A percentile compares a stretch with the other conserved stretches of the same genome.
These are phyloP conservation scores for Gloeophyllum trabeum DNA, from an alignment of 768 basidiomycete species.

Conservation along the genomic window DNA sequence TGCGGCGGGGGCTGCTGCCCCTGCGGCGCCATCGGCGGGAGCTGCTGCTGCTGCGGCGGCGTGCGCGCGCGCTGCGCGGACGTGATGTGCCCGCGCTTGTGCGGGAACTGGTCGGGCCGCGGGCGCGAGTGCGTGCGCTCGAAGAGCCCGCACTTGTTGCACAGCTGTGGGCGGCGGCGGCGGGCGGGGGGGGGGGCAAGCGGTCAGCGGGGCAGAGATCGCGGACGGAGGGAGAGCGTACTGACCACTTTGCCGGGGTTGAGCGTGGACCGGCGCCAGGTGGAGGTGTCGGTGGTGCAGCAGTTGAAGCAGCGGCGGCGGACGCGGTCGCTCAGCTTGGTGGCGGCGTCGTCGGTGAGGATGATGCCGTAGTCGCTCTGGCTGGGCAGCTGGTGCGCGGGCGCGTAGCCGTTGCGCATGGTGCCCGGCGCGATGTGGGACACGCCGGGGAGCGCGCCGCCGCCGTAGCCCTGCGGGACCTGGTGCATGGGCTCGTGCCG, in stretches of 20 bases:
- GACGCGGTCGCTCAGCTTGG: conserved; percentile 69
- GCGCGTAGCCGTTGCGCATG: conserved; percentile 6
- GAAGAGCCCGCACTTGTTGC: conserved; percentile 67
- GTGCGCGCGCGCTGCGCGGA: no score
- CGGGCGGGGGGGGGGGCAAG: no score
- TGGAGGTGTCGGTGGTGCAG: conserved; percentile 75
- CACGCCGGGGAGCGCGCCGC: conserved; percentile 1
- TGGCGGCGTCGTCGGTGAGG: conserved; percentile 71
- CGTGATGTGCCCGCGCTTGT: conserved; percentile 63
- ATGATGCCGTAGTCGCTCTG: conserved; percentile 27
- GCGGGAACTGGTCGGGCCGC: conserved; percentile 72
- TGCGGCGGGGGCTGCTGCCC: conserved; percentile 18
- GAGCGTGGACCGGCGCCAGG: conserved; percentile 69
- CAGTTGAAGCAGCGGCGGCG: conserved; percentile 76
- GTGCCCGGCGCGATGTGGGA: conserved; percentile 8
- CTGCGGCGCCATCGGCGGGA: conserved; percentile 28
- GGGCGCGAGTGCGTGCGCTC: conserved; percentile 74
- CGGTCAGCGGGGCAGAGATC: conserved; percentile 5
- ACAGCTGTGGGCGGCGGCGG: no score
- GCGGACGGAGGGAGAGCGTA: conserved; percentile 4
- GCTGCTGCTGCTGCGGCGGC: conserved; percentile 19
- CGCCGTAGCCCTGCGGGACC: neutral
- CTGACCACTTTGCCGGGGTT: conserved; percentile 70
- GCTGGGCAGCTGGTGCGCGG: conserved; percentile 24
- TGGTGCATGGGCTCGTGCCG: neutral